Base-by-base conservation (phyloP, 163 green algal species). In the Volvox carteri region DNA sequence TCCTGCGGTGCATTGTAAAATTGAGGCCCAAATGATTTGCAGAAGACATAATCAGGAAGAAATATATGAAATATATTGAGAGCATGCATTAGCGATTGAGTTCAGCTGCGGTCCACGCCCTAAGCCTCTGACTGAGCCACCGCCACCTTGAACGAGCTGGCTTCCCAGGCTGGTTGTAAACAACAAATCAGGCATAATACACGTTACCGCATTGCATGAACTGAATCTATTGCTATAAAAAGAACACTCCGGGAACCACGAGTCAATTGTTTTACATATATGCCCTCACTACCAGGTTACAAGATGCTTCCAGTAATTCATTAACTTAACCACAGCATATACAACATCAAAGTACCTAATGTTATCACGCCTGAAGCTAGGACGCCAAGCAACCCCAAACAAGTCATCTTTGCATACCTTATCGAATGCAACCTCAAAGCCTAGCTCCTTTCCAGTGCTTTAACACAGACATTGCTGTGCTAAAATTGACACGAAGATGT, bases 241-340 rank as follows among this genome's bases (percentile, higher is more conserved):
- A 37, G 12, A 78, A 39, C 70, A 54, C 12, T 11, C 73, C 25
- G 12, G 23, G 42, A 80, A 80, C 19, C 73, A 80, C 73, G 28
- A 62, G 42, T 80, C 73, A 80, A 80, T 80, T 30, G 73, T 44
- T 8, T 80, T 80, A 62, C 44, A 65, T 65, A 62, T 60, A 23
- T 23, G 70, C 41, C 23, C 62, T n/a, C 21, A 39, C 21, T 77
- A 78, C 21, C 39, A 78, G 35, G 2, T 77, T 19, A 58, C 1
- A 16, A 50, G n/a, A 76, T 12, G 67, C 70, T 37, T 42, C 30
- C 41, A 56, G 33, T 14, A 23, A 33, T 4, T 50, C 12, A 48
- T 48, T 19, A 46, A 44, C 2, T n/a, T n/a, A n/a, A n/a, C n/a
- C n/a, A n/a, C n/a, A n/a, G n/a, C n/a, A n/a, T n/a, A 54, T 54